Conservation (phyloP, 2,329 filamentous ascomycete species). For the Xylaria sp. region DNA sequence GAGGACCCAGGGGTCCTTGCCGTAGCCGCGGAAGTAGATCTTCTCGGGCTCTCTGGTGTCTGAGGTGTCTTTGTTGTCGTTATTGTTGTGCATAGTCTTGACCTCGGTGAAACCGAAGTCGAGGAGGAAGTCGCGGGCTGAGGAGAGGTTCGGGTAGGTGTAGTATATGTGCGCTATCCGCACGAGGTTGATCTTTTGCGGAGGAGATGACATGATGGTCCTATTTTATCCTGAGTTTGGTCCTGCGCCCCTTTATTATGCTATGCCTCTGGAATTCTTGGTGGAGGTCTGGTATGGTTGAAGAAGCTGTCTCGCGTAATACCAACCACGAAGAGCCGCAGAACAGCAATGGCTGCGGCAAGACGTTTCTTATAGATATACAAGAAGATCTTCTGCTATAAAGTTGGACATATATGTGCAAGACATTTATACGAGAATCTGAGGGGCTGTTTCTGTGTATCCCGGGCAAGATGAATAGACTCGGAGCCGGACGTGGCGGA, state of each 20-base stretch:
- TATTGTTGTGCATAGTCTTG: conserved; percentile 37
- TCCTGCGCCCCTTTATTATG: too few relatives aligned
- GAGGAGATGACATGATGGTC: conserved; percentile 31
- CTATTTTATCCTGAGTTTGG: background rate
- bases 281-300: too few relatives aligned
- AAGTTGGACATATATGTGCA: too few relatives aligned
- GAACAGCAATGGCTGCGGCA: too few relatives aligned
- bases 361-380: too few relatives aligned
- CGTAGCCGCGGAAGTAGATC: conserved; percentile 67
- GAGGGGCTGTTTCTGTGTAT: too few relatives aligned
- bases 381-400: too few relatives aligned
- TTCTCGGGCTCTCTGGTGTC: conserved; percentile 41
- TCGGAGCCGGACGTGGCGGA: conserved; percentile 37
- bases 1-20: conserved; percentile 64
- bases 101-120: conserved; percentile 56
- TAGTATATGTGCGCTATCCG: conserved; percentile 54
- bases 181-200: conserved; percentile 41
- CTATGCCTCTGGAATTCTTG: background rate
- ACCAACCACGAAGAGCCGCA: too few relatives aligned
- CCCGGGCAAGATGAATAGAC: background rate
- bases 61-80: too few relatives aligned
- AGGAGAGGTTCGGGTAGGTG: conserved; percentile 51
- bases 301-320: too few relatives aligned
- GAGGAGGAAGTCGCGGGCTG: conserved; percentile 49
- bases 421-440: too few relatives aligned